Conservation (phyloP, 2,329 filamentous ascomycete species). For the Phialophora verrucosa region DNA sequence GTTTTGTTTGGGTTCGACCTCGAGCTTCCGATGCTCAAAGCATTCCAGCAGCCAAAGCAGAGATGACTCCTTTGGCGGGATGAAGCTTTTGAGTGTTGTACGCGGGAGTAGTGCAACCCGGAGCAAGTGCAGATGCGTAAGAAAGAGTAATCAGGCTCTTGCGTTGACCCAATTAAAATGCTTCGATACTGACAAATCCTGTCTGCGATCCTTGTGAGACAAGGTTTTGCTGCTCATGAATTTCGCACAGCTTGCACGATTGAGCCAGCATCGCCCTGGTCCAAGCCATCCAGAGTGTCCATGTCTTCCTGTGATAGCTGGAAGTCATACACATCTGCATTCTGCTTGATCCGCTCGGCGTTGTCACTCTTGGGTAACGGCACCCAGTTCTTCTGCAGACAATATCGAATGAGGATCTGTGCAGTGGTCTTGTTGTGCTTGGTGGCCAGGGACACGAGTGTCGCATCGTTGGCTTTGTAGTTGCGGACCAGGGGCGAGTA, state of each 20-base stretch:
- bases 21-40: not conserved
- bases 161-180: not conserved
- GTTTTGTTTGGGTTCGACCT: not conserved
- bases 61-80: not conserved
- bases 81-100: not conserved
- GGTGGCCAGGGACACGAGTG: conserved; percentile 67
- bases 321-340: conserved; percentile 68
- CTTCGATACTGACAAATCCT: not conserved
- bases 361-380: conserved; percentile 77
- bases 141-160: conserved; percentile 13
- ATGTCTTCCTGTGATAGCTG: conserved; percentile 64
- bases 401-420: conserved; percentile 81
- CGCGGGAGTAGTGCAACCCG: not conserved
- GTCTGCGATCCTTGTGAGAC: not conserved
- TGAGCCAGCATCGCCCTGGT: conserved; percentile 56
- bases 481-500: conserved; percentile 67
- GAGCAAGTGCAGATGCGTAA: conserved; percentile 6
- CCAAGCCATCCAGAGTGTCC: conserved; percentile 57
- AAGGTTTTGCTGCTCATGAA: conserved; percentile 40
- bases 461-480: conserved; percentile 71
- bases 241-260: conserved; percentile 56
- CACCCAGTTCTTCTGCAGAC: conserved; percentile 76
- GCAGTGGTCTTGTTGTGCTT: conserved; percentile 76
- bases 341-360: conserved; percentile 69
- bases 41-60: not conserved